Base-by-base conservation (phyloP, 2,329 filamentous ascomycete species). In the Thyridium curvatum region DNA sequence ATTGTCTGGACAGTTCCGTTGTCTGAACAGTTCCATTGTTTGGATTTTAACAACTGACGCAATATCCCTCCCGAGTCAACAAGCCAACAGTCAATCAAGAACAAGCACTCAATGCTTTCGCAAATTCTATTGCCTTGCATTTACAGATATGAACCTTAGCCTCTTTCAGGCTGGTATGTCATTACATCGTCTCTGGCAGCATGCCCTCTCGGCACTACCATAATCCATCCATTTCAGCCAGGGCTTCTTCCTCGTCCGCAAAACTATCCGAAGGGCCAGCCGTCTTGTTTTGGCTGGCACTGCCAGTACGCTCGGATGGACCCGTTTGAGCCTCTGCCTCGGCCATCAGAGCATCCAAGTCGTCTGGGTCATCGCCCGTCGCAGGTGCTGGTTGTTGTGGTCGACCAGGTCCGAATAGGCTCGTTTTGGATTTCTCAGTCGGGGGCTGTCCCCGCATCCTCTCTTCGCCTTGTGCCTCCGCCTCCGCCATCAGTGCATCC, bases 201-300 rank as follows among this genome's bases (percentile, higher is more conserved):
- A 26, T 6, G 6, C 6, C 6, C 10, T 6, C 21, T 26, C 21
- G 6, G 21, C 6, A 26, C 21, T 44, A 74, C 71, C 70, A 77
- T 17, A 75, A 45, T 0, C 67, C 73, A 31, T 74, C 72, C 71
- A 79, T 75, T 46, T 77, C 77, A 30, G 72, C 77, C 77, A 88
- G 81, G 1, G 74, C 80, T 43, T 79, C 82, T 58, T 84, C 77
- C 12, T 84, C 80, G 39, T 81, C 79, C 2, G 69, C 73, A 54
- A 75, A 79, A 17, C 66, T 58, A 29, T 69, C 55, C 39, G 18
- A 43, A 16, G 29, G 28, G 10, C 10, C 34, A 18, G 35, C 41
- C 8, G 32, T 12, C 13, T 35, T 13, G 35, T 33, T 41, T 30
- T 30, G 54, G 51, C 10, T 42, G 47, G 4, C 15, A 42, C 45